phyloP scores from a whole-genome alignment of 2,329 filamentous ascomycete genomes.

The Calonectria ilicicola region DNA sequence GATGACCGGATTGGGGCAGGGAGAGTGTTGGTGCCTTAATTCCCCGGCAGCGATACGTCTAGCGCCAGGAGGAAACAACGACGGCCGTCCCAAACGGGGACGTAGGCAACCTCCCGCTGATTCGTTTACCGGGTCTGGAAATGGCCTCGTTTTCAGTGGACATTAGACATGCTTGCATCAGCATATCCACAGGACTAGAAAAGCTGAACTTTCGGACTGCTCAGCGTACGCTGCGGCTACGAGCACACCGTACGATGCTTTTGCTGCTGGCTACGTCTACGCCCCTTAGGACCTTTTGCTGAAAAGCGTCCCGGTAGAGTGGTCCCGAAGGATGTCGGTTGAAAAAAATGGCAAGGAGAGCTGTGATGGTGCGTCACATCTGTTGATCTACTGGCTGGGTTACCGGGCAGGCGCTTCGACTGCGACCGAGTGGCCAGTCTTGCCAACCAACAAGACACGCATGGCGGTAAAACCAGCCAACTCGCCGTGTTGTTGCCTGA shows the following conservation, averaged over 20 bases:
- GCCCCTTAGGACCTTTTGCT: neutral
- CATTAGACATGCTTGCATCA: conserved; percentile 11
- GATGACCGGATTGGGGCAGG: neutral
- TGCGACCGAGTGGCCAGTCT: conserved; percentile 4
- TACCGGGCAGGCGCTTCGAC: conserved; percentile 8
- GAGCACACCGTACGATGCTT: neutral
- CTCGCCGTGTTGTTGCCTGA: conserved; percentile 15
- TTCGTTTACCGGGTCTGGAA: conserved; percentile 7
- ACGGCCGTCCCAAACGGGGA: neutral
- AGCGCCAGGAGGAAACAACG: neutral
- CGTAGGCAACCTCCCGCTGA: neutral
- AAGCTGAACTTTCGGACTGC: neutral
- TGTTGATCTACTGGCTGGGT: conserved; percentile 11
- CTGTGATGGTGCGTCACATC: conserved; percentile 30
- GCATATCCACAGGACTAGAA: conserved; percentile 2
- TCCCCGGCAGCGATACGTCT: conserved; percentile 9
- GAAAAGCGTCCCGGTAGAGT: neutral
- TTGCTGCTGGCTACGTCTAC: conserved; percentile 4
- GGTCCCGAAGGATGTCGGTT: conserved; percentile 23
- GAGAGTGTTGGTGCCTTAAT: neutral
- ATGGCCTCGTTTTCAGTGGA: conserved; percentile 1
- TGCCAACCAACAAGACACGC: conserved; percentile 13
- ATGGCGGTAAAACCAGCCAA: conserved; percentile 20
- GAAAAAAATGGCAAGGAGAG: conserved; percentile 17
- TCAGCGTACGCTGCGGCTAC: neutral